Evolutionary conservation across 192 early-diverging fungal genomes (phyloP).

Genomic region (Fimicolochytrium jonesii): DNA sequence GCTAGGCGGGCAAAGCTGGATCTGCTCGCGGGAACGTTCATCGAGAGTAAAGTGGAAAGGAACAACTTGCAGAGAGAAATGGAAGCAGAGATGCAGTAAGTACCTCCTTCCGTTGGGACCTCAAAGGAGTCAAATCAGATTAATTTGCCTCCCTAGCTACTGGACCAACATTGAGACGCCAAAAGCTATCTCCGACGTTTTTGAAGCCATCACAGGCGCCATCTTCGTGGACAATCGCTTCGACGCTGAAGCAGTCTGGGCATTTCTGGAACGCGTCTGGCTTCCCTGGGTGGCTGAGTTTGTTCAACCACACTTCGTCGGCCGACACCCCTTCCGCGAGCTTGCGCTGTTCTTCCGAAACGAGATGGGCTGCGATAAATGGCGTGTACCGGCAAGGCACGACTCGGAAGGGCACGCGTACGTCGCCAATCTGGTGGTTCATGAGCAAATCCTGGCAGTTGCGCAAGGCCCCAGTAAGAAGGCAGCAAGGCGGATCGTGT

Average conservation of each 20-base stretch:
- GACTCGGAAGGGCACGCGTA: not conserved
- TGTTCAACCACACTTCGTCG: constrained; percentile 20
- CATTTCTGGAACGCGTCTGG: constrained; percentile 24
- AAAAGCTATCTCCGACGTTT: constrained; percentile 81
- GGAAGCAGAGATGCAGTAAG: constrained; percentile 15
- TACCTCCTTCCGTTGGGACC: not conserved
- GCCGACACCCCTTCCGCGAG: constrained; percentile 27
- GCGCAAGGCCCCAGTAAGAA: constrained; percentile 7
- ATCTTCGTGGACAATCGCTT: constrained; percentile 80
- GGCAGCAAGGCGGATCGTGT: constrained; percentile 11
- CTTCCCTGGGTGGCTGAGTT: constrained; percentile 26
- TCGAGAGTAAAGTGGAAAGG: constrained; percentile 3
- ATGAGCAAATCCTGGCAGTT: not conserved
- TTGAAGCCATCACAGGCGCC: constrained; percentile 87
- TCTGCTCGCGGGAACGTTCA: too few relatives aligned
- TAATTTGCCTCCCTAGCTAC: constrained; percentile 54
- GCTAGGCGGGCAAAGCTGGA: not conserved
- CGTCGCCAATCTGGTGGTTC: constrained; percentile 15
- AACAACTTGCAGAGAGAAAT: not conserved
- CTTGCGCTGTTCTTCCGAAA: constrained; percentile 8
- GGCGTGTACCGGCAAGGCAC: constrained; percentile 14
- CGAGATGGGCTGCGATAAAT: constrained; percentile 14
- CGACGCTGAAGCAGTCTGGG: constrained; percentile 45
- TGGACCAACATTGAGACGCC: constrained; percentile 74
- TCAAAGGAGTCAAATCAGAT: not conserved